A percentile compares a stretch with the other conserved stretches of the same genome.
phyloP scores from a whole-genome alignment of 2,329 filamentous ascomycete genomes.

The Tolypocladium guangdongense region DNA sequence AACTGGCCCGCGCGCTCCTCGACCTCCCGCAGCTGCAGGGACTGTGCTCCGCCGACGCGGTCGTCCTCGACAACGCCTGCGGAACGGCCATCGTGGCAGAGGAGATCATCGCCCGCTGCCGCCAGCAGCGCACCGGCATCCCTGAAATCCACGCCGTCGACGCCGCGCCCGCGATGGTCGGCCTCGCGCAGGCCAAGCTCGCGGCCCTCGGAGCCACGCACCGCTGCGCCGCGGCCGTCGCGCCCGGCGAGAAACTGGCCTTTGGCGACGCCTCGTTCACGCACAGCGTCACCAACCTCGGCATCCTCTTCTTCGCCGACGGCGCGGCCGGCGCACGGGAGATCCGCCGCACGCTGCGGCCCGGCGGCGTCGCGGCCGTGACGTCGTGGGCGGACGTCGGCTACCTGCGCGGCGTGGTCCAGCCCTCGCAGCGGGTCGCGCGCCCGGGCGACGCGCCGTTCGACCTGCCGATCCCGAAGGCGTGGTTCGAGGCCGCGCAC shows the following conservation, averaged over 20 bases:
- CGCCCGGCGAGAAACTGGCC: not conserved
- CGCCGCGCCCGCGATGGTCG: not conserved
- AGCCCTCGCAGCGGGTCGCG: not conserved
- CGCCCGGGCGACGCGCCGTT: not conserved
- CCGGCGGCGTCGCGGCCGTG: not conserved
- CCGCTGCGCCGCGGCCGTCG: not conserved
- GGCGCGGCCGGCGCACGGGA: not conserved
- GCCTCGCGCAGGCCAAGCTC: not conserved
- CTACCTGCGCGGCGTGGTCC: not conserved
- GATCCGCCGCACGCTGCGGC: not conserved
- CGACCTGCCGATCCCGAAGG: not conserved
- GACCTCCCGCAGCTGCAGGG: not conserved
- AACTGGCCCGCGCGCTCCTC: not conserved
- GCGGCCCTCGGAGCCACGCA: not conserved
- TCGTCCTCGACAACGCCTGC: not conserved
- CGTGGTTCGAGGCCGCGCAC: not conserved
- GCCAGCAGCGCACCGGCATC: not conserved
- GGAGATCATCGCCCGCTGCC: not conserved
- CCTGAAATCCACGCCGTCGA: not conserved
- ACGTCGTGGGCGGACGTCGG: not conserved
- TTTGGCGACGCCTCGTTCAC: not conserved
- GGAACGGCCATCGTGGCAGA: not conserved
- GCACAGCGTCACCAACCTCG: not conserved
- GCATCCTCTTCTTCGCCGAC: not conserved
- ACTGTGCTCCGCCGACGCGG: not conserved